Conservation (phyloP, 2,329 filamentous ascomycete species). For the Fusarium tupiense region DNA sequence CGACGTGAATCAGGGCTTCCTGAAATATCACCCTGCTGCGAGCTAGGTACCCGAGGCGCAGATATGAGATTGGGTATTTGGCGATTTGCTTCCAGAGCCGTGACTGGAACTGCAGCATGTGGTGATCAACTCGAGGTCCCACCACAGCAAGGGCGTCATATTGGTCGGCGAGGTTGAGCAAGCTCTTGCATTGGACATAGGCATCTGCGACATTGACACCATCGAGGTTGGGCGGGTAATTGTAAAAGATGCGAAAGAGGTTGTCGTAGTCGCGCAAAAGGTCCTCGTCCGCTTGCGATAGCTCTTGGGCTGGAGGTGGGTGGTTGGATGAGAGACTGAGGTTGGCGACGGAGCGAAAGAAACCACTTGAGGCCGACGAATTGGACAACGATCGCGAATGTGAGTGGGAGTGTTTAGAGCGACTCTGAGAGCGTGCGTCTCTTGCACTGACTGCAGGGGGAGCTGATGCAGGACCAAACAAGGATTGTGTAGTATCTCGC, state of each 20-base stretch:
- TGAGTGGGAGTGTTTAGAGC: slow-evolving; percentile 39
- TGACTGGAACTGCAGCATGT: slow-evolving; percentile 89
- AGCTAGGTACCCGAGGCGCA: slow-evolving; percentile 88
- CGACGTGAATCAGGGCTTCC: slow-evolving; percentile 91
- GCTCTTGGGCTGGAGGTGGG: slow-evolving; percentile 54
- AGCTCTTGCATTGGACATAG: slow-evolving; percentile 92
- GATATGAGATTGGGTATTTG: slow-evolving; percentile 92
- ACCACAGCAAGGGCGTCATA: slow-evolving; percentile 92
- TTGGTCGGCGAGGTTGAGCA: slow-evolving; percentile 89
- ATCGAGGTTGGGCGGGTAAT: slow-evolving; percentile 84
- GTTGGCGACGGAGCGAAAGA: slow-evolving; percentile 90
- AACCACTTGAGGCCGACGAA: slow-evolving; percentile 57
- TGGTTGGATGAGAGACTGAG: slow-evolving; percentile 64
- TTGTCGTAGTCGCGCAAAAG: slow-evolving; percentile 94
- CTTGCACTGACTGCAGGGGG: slow-evolving; percentile 48
- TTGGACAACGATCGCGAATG: slow-evolving; percentile 63
- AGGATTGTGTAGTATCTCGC: slow-evolving; percentile 41
- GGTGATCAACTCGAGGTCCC: slow-evolving; percentile 90
- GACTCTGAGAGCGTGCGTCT: slow-evolving; percentile 55
- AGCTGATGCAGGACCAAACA: slow-evolving; percentile 45
- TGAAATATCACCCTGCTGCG: slow-evolving; percentile 85
- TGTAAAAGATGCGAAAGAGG: slow-evolving; percentile 95
- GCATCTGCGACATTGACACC: slow-evolving; percentile 89
- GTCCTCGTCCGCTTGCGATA: slow-evolving; percentile 73
- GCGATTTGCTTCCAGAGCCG: slow-evolving; percentile 95